phyloP scores from a whole-genome alignment of 305 asterid species.

The Ajuga reptans region DNA sequence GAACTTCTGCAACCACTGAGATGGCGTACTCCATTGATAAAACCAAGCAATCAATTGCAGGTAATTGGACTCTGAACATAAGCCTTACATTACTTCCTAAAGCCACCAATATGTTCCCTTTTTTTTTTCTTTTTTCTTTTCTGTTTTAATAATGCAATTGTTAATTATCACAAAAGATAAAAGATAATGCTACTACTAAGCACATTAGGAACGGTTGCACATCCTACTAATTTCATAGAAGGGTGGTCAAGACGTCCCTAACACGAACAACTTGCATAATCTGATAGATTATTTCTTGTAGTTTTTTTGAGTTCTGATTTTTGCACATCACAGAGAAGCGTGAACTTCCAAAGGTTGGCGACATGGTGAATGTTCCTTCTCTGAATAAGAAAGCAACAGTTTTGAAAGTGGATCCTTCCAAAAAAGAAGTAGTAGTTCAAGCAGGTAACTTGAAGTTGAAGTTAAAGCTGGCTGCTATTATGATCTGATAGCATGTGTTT shows the following conservation, averaged over 20 bases:
- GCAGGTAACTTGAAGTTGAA: slow-evolving; percentile 80
- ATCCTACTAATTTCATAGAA: not conserved
- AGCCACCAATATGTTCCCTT: not conserved
- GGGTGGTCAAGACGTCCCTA: not conserved
- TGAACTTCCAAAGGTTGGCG: slow-evolving; percentile 63
- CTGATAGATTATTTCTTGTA: not conserved
- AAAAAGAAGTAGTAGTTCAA: slow-evolving; percentile 68
- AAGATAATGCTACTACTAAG: not conserved
- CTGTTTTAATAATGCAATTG: too few species aligned
- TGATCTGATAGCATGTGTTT: slow-evolving; percentile 28
- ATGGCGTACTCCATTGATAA: slow-evolving; percentile 22
- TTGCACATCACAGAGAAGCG: slow-evolving; percentile 32
- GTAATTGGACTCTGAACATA: slow-evolving; percentile 29
- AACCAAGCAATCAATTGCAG: slow-evolving; percentile 36
- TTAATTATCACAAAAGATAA: too few species aligned
- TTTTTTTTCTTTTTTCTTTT: not conserved
- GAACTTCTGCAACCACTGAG: slow-evolving; percentile 28
- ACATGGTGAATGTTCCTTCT: slow-evolving; percentile 68
- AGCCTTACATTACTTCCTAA: not conserved
- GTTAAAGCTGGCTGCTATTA: slow-evolving; percentile 53
- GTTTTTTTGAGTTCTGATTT: too few species aligned
- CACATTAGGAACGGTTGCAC: not conserved
- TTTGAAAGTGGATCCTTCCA: slow-evolving; percentile 58
- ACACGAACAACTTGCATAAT: not conserved
- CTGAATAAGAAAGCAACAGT: slow-evolving; percentile 62